Conservation (phyloP, 805 yeast genomes). For the Kluyveromyces starmeri region DNA sequence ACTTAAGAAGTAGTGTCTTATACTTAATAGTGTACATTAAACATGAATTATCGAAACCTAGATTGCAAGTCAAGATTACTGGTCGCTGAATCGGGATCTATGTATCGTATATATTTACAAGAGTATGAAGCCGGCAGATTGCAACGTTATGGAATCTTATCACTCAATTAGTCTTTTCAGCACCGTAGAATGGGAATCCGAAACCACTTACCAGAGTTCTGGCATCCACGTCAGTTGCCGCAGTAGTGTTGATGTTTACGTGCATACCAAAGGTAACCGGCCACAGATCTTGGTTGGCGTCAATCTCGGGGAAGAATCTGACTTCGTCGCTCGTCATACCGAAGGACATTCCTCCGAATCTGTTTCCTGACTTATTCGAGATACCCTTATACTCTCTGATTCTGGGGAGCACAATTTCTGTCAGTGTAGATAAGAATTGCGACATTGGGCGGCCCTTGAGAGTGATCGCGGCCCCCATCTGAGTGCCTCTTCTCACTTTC, state of each 20-base stretch:
- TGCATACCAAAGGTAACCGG: constrained; percentile 81
- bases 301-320: constrained; percentile 86
- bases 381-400: constrained; percentile 81
- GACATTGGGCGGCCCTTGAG: constrained; percentile 73
- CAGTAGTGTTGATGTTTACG: constrained; percentile 75
- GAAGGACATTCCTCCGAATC: constrained; percentile 75
- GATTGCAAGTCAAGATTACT: too few relatives aligned
- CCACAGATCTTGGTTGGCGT: constrained; percentile 82
- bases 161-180: constrained; percentile 2
- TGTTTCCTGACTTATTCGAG: constrained; percentile 69
- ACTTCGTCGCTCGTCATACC: constrained; percentile 74
- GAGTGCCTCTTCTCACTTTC: constrained; percentile 80
- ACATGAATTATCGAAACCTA: too few relatives aligned
- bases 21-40: too few relatives aligned
- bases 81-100: too few relatives aligned
- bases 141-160: too few relatives aligned
- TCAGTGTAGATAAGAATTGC: constrained; percentile 76
- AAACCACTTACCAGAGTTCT: constrained; percentile 71
- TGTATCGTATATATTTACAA: too few relatives aligned
- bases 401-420: constrained; percentile 90
- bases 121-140: too few relatives aligned
- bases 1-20: too few relatives aligned
- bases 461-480: constrained; percentile 82
- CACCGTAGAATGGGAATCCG: constrained; percentile 65
- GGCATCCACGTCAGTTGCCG: constrained; percentile 86